A percentile compares a stretch with the other conserved stretches of the same genome.
Evolutionary conservation across 495 filamentous ascomycete genomes (phyloP).

Genomic region (Penicillium verhagenii): DNA sequence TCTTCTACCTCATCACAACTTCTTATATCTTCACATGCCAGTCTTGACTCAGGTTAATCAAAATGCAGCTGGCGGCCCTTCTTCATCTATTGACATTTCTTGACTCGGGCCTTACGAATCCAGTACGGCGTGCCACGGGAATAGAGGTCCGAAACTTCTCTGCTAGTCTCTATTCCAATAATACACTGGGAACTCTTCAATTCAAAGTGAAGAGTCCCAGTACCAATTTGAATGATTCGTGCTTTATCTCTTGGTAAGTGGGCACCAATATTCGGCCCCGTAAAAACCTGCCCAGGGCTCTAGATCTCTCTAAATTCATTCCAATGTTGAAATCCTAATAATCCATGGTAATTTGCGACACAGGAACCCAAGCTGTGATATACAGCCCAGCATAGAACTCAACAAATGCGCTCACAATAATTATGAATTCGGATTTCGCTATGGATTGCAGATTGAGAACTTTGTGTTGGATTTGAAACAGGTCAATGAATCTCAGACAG

Average conservation of each 20-base stretch:
- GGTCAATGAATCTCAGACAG: background rate
- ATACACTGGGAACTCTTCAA: background rate
- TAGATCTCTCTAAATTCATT: background rate
- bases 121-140: background rate
- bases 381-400: constrained; percentile 10
- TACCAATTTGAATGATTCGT: background rate
- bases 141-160: constrained; percentile 6
- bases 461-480: constrained; percentile 10
- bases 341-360: background rate
- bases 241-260: constrained; percentile 6
- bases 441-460: constrained; percentile 15
- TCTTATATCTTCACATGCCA: background rate
- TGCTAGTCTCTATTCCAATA: constrained; percentile 2
- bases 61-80: constrained; percentile 2
- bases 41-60: background rate
- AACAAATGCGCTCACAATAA: constrained; percentile 5
- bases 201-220: constrained; percentile 7
- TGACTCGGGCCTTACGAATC: background rate
- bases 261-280: too few relatives aligned
- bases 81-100: constrained; percentile 1
- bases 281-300: too few relatives aligned
- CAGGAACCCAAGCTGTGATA: constrained; percentile 11
- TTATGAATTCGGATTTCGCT: constrained; percentile 17
- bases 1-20: background rate
- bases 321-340: background rate